Percentiles rank a stretch among this genome's conserved stretches.
Conservation (phyloP, 2,329 filamentous ascomycete species). For the Aspergillus brasiliensis region DNA sequence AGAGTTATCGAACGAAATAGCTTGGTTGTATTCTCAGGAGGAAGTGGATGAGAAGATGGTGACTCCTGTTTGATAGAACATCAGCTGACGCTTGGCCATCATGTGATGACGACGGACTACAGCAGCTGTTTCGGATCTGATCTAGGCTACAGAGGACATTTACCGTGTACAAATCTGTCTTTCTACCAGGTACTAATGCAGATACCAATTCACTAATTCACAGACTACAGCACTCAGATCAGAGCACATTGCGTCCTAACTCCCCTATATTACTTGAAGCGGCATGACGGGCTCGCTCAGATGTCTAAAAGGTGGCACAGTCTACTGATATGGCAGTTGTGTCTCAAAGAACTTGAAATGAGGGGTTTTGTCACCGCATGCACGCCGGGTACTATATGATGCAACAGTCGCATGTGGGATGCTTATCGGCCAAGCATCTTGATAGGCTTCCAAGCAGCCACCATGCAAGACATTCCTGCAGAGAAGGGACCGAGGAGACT, state of each 20-base stretch:
- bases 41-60: background rate
- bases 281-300: background rate
- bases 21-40: background rate
- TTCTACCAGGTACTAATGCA: background rate
- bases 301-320: background rate
- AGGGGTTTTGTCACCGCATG: background rate
- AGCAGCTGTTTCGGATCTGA: too few relatives aligned
- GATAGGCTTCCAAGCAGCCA: background rate
- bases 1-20: background rate
- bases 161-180: too few relatives aligned
- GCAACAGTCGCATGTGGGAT: background rate
- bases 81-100: background rate
- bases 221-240: background rate
- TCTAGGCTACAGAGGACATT: background rate
- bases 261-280: background rate
- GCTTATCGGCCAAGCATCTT: background rate
- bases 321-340: background rate
- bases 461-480: slow-evolving; percentile 1
- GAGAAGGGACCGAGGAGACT: background rate
- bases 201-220: background rate
- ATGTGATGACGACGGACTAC: background rate
- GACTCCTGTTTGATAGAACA: too few relatives aligned
- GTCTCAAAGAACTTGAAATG: background rate
- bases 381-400: background rate
- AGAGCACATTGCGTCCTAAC: background rate